Evolutionary conservation across 1,284 basidiomycete genomes (phyloP).

Genomic region (Irpex lacteus): DNA sequence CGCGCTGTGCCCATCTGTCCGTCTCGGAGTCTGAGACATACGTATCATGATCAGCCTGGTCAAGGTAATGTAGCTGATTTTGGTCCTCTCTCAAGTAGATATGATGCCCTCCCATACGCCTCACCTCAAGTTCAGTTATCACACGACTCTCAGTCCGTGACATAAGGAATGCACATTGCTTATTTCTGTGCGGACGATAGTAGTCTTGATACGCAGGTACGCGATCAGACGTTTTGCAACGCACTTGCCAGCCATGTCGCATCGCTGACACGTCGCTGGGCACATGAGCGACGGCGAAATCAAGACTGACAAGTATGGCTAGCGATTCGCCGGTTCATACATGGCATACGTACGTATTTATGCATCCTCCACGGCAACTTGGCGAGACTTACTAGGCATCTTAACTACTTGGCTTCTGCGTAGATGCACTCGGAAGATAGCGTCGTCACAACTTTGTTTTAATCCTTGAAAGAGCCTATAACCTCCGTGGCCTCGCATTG

Average conservation of each 20-base stretch:
- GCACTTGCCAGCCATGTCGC: background rate
- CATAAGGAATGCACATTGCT: background rate
- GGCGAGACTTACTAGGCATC: background rate
- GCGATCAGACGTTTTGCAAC: background rate
- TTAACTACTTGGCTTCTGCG: background rate
- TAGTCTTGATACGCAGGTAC: background rate
- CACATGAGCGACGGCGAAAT: background rate
- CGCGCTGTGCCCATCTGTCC: background rate
- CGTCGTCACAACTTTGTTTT: background rate
- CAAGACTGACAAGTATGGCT: background rate
- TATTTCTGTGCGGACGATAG: background rate
- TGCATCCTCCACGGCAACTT: background rate
- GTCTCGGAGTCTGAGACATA: background rate
- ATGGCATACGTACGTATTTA: background rate
- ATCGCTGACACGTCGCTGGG: background rate
- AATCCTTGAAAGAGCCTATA: background rate
- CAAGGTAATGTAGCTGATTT: background rate
- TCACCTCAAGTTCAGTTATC: background rate
- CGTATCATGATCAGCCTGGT: background rate
- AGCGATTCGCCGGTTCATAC: background rate
- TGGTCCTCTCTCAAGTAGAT: background rate
- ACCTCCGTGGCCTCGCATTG: background rate
- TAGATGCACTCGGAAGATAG: background rate
- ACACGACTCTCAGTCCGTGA: background rate
- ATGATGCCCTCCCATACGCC: background rate